Conservation (phyloP, 1,284 basidiomycete genomes). For the Ustilago cynodontis region DNA sequence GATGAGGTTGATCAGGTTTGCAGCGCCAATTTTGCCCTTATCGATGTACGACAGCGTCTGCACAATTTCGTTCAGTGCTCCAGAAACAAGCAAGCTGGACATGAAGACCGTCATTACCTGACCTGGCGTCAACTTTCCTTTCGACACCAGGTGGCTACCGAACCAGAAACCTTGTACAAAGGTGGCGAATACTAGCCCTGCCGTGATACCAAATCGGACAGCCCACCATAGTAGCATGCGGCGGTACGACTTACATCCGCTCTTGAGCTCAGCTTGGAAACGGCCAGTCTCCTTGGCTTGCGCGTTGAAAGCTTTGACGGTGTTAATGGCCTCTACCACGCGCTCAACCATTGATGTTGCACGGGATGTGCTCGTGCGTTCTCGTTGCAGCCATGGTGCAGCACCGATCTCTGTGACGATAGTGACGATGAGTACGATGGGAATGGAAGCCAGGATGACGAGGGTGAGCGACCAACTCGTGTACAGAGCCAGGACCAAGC, state of each 20-base stretch:
- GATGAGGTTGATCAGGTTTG: slow-evolving; percentile 78
- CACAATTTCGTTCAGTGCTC: slow-evolving; percentile 85
- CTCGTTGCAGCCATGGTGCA: slow-evolving; percentile 77
- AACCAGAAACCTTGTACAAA: slow-evolving; percentile 98
- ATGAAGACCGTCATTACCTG: slow-evolving; percentile 95
- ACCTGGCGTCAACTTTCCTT: slow-evolving; percentile 78
- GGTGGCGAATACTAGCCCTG: slow-evolving; percentile 81
- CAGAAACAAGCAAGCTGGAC: slow-evolving; percentile 90
- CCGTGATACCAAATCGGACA: slow-evolving; percentile 79
- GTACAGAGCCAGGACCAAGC: slow-evolving; percentile 83
- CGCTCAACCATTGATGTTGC: slow-evolving; percentile 85
- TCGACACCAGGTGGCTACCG: slow-evolving; percentile 84
- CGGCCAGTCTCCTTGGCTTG: slow-evolving; percentile 75
- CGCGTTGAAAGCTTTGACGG: slow-evolving; percentile 96
- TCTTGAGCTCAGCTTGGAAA: slow-evolving; percentile 73
- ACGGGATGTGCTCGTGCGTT: slow-evolving; percentile 78
- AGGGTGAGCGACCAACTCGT: slow-evolving; percentile 87
- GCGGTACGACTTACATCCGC: slow-evolving; percentile 73
- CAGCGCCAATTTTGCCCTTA: slow-evolving; percentile 88
- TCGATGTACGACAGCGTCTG: slow-evolving; percentile 82
- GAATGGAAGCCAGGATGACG: slow-evolving; percentile 91
- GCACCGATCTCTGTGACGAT: slow-evolving; percentile 76
- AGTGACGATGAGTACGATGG: slow-evolving; percentile 80
- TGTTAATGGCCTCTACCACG: slow-evolving; percentile 82
- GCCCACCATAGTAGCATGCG: slow-evolving; percentile 81